phyloP scores from a whole-genome alignment of 331 rosid species.

The Phaseolus coccineus region DNA sequence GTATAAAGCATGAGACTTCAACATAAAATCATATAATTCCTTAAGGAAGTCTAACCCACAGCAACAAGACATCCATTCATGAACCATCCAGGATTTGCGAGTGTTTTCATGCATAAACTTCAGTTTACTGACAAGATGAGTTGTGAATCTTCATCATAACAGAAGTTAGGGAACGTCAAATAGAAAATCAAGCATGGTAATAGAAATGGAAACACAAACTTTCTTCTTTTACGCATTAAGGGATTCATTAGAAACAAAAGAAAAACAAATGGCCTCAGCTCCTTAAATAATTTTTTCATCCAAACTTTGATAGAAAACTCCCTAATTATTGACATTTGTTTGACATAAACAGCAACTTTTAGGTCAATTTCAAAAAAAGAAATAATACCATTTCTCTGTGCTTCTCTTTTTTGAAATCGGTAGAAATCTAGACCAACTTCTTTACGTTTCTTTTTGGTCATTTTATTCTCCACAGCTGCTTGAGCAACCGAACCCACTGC shows the following conservation, averaged over 20 bases:
- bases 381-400: slow-evolving; percentile 79
- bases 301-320: not conserved
- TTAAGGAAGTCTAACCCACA: not conserved
- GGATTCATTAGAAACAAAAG: not conserved
- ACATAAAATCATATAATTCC: not conserved
- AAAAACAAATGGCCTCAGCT: not conserved
- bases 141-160: not conserved
- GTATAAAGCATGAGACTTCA: not conserved
- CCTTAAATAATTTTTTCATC: not conserved
- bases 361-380: not conserved
- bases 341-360: not conserved
- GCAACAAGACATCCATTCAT: slow-evolving; percentile 21
- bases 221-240: not conserved
- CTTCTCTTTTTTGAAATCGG: slow-evolving; percentile 89
- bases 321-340: not conserved
- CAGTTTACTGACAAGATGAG: not conserved
- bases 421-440: slow-evolving; percentile 79
- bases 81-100: slow-evolving; percentile 2
- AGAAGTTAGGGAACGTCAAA: not conserved
- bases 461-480: slow-evolving; percentile 66
- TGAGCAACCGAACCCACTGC: slow-evolving; percentile 83
- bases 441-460: slow-evolving; percentile 70
- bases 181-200: not conserved
- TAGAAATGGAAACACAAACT: not conserved
- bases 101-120: not conserved